A percentile compares a stretch with the other conserved stretches of the same genome.
These are phyloP conservation scores for Pterocarpus santalinus DNA, from an alignment of 306 rosid genomes.

Conservation along the genomic window DNA sequence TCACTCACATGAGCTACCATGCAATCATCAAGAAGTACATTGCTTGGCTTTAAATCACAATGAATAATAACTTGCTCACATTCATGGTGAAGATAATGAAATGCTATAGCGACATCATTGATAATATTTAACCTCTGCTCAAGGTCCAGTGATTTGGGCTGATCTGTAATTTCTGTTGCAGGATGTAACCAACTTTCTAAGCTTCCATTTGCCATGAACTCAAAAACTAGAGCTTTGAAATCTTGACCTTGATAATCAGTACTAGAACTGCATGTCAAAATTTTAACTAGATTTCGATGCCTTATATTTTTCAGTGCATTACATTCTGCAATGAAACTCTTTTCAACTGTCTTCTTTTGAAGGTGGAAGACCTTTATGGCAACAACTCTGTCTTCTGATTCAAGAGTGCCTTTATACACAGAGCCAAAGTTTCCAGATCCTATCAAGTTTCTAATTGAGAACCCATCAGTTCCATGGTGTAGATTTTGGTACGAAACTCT, in stretches of 20 bases:
- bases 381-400: constrained; percentile 18
- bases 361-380: constrained; percentile 53
- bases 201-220: constrained; percentile 46
- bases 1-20: constrained; percentile 47
- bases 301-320: constrained; percentile 35
- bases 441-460: constrained; percentile 31
- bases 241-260: constrained; percentile 43
- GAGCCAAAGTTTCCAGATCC: constrained; percentile 41
- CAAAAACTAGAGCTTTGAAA: constrained; percentile 51
- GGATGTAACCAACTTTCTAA: constrained; percentile 52
- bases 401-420: constrained; percentile 44
- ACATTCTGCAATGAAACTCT: constrained; percentile 46
- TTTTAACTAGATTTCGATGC: constrained; percentile 45
- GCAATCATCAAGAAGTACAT: constrained; percentile 42
- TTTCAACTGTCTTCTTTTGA: constrained; percentile 43
- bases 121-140: constrained; percentile 44
- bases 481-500: constrained; percentile 42
- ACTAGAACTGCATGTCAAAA: constrained; percentile 49
- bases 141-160: background rate
- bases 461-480: constrained; percentile 29
- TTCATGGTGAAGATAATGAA: constrained; percentile 45
- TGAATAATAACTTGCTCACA: constrained; percentile 33
- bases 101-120: constrained; percentile 33
- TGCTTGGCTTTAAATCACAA: constrained; percentile 51
- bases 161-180: background rate